Evolutionary conservation across 1,284 basidiomycete genomes (phyloP).

Genomic region (Rhodotorula sp.): DNA sequence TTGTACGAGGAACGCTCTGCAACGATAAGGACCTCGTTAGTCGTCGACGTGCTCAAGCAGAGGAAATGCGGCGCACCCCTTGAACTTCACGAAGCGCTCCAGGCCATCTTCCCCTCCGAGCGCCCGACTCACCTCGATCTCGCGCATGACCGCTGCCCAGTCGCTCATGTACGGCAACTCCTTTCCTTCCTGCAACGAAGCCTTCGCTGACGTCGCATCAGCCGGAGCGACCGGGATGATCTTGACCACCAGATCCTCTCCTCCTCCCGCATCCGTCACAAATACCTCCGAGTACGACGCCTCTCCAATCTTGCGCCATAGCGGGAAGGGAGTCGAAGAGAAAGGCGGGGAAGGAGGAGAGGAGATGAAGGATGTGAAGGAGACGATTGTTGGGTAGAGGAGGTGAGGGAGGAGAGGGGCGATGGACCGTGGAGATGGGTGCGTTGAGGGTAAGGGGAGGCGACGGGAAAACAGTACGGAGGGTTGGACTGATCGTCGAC

Average conservation of each 20-base stretch:
- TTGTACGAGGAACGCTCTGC: constrained; percentile 71
- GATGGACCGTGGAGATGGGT: background rate
- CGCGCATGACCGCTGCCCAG: constrained; percentile 73
- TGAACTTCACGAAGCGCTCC: constrained; percentile 70
- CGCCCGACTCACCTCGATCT: constrained; percentile 78
- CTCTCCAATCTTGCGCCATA: constrained; percentile 78
- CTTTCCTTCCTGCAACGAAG: constrained; percentile 44
- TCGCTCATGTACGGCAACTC: constrained; percentile 41
- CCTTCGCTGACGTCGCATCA: constrained; percentile 4
- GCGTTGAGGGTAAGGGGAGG: background rate
- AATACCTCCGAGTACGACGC: constrained; percentile 98
- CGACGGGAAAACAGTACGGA: background rate
- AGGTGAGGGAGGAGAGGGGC: background rate
- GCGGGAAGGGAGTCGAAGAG: constrained; percentile 8
- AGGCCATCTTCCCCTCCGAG: constrained; percentile 59
- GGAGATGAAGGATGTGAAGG: constrained; percentile 4
- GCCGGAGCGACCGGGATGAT: constrained; percentile 61
- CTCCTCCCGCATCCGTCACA: constrained; percentile 58
- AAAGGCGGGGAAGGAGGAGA: constrained; percentile 18
- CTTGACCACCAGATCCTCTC: constrained; percentile 72
- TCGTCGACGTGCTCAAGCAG: background rate
- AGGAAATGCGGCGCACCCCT: constrained; percentile 54
- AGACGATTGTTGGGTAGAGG: constrained; percentile 1
- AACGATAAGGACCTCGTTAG: too few relatives aligned
- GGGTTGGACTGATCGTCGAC: too few relatives aligned